phyloP scores from a whole-genome alignment of 208 protist genomes.

The Crithidia sp. region DNA sequence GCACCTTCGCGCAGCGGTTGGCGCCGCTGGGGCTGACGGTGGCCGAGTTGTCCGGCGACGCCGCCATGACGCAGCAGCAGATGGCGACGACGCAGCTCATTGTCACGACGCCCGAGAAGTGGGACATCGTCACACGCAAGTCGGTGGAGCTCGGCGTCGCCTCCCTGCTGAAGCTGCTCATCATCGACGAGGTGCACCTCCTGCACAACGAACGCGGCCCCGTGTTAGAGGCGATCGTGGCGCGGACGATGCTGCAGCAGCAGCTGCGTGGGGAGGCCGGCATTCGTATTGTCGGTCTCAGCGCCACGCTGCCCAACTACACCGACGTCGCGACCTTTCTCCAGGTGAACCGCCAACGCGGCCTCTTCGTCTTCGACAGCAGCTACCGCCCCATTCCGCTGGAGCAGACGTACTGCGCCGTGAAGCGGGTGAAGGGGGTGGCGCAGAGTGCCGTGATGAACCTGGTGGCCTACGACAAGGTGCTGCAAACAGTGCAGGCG shows the following conservation, averaged over 20 bases:
- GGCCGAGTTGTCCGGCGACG: constrained; percentile 98
- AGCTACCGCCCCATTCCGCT: constrained; percentile 98
- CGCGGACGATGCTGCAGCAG: constrained; percentile 93
- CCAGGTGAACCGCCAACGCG: constrained; percentile 94
- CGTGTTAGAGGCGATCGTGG: constrained; percentile 99
- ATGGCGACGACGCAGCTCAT: constrained; percentile 98
- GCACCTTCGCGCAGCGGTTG: constrained; percentile 95
- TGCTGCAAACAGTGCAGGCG: constrained; percentile 89
- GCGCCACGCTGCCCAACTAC: constrained; percentile 99
- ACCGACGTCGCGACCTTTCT: constrained; percentile 99
- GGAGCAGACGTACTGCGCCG: constrained; percentile 98
- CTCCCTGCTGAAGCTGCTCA: constrained; percentile 88
- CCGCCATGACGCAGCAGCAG: constrained; percentile 95
- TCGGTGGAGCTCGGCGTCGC: constrained; percentile 93
- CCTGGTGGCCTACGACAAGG: constrained; percentile 98
- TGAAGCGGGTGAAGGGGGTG: constrained; percentile 95
- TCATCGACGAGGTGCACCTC: constrained; percentile 99
- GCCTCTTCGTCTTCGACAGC: constrained; percentile 96
- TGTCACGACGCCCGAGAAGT: constrained; percentile 99
- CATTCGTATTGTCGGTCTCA: constrained; percentile 98
- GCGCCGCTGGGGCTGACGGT: constrained; percentile 94
- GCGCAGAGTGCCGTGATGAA: constrained; percentile 97
- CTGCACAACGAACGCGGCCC: constrained; percentile 99
- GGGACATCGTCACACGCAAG: constrained; percentile 99
- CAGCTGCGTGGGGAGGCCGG: constrained; percentile 76